These are phyloP conservation scores for Trypanosoma cruzi DNA, from an alignment of 208 protist species.

Conservation along the genomic window DNA sequence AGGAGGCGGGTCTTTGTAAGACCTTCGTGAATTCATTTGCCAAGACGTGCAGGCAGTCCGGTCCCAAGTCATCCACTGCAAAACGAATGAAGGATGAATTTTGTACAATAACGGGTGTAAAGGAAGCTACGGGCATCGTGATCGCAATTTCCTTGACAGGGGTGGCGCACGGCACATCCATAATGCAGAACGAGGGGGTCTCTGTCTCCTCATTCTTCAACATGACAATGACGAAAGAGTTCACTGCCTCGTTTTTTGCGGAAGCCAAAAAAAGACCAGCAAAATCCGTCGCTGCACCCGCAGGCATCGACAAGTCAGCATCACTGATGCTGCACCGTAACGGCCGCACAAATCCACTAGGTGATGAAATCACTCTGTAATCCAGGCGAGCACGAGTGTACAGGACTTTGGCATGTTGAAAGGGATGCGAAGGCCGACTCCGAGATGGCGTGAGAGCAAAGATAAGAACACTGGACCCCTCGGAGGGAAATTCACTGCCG, in stretches of 20 bases:
- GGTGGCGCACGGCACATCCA: constrained; percentile 63
- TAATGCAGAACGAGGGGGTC: constrained; percentile 45
- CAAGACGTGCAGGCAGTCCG: constrained; percentile 67
- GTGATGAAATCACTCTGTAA: constrained; percentile 31
- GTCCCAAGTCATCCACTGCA: constrained; percentile 50
- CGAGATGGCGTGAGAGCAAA: constrained; percentile 74
- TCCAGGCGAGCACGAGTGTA: constrained; percentile 54
- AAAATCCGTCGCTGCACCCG: constrained; percentile 49
- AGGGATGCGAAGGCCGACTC: constrained; percentile 48
- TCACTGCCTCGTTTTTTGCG: constrained; percentile 31
- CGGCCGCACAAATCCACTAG: constrained; percentile 6
- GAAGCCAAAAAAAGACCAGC: constrained; percentile 55
- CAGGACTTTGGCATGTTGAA: constrained; percentile 65
- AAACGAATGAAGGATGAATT: constrained; percentile 63
- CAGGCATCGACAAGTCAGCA: constrained; percentile 6
- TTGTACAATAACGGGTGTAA: constrained; percentile 43
- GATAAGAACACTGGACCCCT: constrained; percentile 49
- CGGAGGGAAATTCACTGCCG: constrained; percentile 34
- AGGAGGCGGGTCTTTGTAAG: constrained; percentile 24
- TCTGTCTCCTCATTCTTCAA: not conserved
- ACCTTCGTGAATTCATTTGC: constrained; percentile 76
- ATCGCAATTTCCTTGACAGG: constrained; percentile 38
- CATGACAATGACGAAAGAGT: constrained; percentile 40
- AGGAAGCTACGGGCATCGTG: constrained; percentile 30
- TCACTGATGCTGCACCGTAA: constrained; percentile 1